phyloP scores from a whole-genome alignment of 163 green algal genomes.

The Trebouxiophyceae sp. region DNA sequence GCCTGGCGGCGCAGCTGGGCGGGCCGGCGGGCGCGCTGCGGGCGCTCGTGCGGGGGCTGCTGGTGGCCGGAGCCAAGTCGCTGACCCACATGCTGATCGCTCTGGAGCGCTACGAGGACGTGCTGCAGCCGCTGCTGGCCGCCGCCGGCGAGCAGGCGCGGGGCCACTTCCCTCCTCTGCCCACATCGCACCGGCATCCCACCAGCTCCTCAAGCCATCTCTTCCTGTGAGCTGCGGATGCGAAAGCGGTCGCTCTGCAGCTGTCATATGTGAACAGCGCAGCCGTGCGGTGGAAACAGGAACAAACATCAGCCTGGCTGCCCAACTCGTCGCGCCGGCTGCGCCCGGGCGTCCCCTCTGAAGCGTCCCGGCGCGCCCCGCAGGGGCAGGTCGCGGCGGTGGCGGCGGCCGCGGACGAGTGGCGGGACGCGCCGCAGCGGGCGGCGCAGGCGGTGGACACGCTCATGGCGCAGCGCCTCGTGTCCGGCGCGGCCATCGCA shows the following conservation, averaged over 20 bases:
- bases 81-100: slow-evolving; percentile 70
- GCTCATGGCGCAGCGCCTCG: slow-evolving; percentile 55
- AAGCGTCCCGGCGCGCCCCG: too few species aligned
- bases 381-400: slow-evolving; percentile 31
- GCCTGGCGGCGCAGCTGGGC: slow-evolving; percentile 19
- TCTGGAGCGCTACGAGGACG: slow-evolving; percentile 58
- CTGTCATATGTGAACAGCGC: too few species aligned
- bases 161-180: background rate
- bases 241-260: too few species aligned
- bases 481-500: slow-evolving; percentile 28
- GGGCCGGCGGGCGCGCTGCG: slow-evolving; percentile 17
- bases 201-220: background rate
- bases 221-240: background rate
- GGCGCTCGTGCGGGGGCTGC: slow-evolving; percentile 32
- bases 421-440: slow-evolving; percentile 30
- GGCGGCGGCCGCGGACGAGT: slow-evolving; percentile 22
- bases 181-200: background rate
- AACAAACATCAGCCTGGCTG: too few species aligned
- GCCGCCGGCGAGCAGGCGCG: slow-evolving; percentile 22
- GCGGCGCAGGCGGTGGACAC: slow-evolving; percentile 54
- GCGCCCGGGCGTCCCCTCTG: too few species aligned
- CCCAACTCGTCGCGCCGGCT: too few species aligned
- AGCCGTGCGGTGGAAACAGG: too few species aligned
- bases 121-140: slow-evolving; percentile 28
- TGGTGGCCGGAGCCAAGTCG: slow-evolving; percentile 63